These are phyloP conservation scores for Salvia splendens DNA, from an alignment of 257 asterid genomes.

Conservation along the genomic window DNA sequence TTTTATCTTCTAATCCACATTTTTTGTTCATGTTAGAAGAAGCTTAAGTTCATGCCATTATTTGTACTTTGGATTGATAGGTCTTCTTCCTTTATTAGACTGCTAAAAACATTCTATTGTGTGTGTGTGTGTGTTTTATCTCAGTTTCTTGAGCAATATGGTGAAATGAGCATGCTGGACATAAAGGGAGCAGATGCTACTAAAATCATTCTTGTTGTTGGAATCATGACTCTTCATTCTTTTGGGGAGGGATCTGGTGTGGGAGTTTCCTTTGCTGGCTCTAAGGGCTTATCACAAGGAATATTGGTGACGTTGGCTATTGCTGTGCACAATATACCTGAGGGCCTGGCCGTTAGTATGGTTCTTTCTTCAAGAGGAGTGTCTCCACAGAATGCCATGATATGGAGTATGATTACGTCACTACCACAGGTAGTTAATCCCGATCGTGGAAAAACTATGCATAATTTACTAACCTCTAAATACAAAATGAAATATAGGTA, in stretches of 20 bases:
- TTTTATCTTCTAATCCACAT: neutral
- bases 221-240: slow-evolving; percentile 99
- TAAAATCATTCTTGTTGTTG: slow-evolving; percentile 90
- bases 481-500: slow-evolving; percentile 5
- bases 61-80: neutral
- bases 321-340: slow-evolving; percentile 99
- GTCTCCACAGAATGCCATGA: slow-evolving; percentile 93
- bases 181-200: slow-evolving; percentile 98
- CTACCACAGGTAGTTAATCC: slow-evolving; percentile 75
- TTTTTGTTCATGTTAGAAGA: neutral
- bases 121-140: neutral
- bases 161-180: slow-evolving; percentile 98
- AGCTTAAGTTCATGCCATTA: neutral
- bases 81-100: neutral
- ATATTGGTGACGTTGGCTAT: slow-evolving; percentile 91
- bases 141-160: slow-evolving; percentile 92
- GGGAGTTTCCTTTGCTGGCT: slow-evolving; percentile 98
- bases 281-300: slow-evolving; percentile 94
- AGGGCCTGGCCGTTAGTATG: slow-evolving; percentile 99
- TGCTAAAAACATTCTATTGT: slow-evolving; percentile 9
- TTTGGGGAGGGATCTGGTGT: slow-evolving; percentile 99
- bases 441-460: slow-evolving; percentile 2
- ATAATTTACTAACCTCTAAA: neutral
- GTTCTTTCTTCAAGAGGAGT: slow-evolving; percentile 97
- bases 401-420: slow-evolving; percentile 96